Base-by-base conservation (phyloP, 371 early-diverging fungal genomes). In the Sporodiniella umbellata region DNA sequence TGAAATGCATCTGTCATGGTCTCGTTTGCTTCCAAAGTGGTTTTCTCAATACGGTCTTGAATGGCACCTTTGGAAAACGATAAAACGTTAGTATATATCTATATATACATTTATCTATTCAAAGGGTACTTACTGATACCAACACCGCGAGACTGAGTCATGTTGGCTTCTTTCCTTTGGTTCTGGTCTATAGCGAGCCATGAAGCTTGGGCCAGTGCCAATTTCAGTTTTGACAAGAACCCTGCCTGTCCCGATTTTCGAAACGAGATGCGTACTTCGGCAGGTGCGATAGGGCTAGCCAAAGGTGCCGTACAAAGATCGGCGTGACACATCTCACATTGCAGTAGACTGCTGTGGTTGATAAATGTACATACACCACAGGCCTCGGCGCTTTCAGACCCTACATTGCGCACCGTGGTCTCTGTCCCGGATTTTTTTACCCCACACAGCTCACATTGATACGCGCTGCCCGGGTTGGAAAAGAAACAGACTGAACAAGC, bases 31-130 rank as follows among this genome's bases (percentile, higher is more conserved):
- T 73, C 83, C 24, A 79, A 54, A 48, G 83, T 81, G 12, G 74
- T 67, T 43, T 82, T 71, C 23, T 89, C 86, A 18, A 83, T 83
- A 4, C 78, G 79, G 12, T 80, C 81, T 61, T 87, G 84, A 31
- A 95, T 90, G 24, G 88, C 85, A 53, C 85, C 92, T 80, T 40
- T n/a, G n/a, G n/a, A n/a, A n/a, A n/a, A n/a, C n/a, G n/a, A n/a
- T n/a, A n/a, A n/a, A n/a, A n/a, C n/a, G n/a, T n/a, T n/a, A n/a
- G n/a, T n/a, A 33, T 40, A 33, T 42, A 22, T 42, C 19, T 11
- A 24, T 17, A 42, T 26, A n/a, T 44, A 31, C 15, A 38, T 46
- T 10, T 26, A 4, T 30, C 53, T 15, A 22, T 7, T 48, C 17
- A 21, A 33, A 18, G 1, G 7, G 17, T 24, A 33, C 66, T 51